Base-by-base conservation (phyloP, 208 protist genomes). In the Crithidia sp. region DNA sequence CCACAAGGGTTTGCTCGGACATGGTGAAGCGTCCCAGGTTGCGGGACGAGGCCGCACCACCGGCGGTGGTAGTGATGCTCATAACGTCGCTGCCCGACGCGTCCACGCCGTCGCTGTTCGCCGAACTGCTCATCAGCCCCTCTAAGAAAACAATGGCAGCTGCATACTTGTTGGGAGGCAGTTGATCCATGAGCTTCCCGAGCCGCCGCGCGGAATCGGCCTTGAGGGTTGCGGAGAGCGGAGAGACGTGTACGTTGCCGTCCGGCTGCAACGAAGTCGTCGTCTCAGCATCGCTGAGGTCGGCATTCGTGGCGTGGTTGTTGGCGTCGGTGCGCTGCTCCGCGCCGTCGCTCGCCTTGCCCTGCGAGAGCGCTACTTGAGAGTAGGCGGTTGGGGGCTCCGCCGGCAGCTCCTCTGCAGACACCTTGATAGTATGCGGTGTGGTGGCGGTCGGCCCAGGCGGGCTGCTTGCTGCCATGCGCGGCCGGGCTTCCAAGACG, bases 131-230 rank as follows among this genome's bases (percentile, higher is more conserved):
- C 45, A 90, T 40, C 7, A 95, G 63, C 14, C 84, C 82, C 59
- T 95, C 88, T 6, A 95, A 39, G 50, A 92, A 93, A 0, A 87
- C 86, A 36, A 88, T 69, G 0, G 81, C 86, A 5, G 88, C 79
- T 7, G 79, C 69, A 60, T 90, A 85, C 67, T 90, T 83, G 61
- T 16, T 67, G 9, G 56, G n/a, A 13, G 90, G 81, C 39, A 95
- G 78, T 44, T 84, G 82, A n/a, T 61, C 53, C 28, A 93, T 73
- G 41, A 88, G 61, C 28, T 76, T 71, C 36, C 82, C 59, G 0
- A 91, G 40, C 13, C 82, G 72, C 52, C 73, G 44, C 28, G 53
- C 67, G 55, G 70, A 54, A 53, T 85, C 74, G 12, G 13, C 17
- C 47, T 60, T 70, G 52, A 79, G 36, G 36, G 66, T 52, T 8